Percentiles rank a stretch among this genome's conserved stretches.
Evolutionary conservation across 2,329 filamentous ascomycete species (phyloP).

Genomic region (Fusarium chlamydosporum): DNA sequence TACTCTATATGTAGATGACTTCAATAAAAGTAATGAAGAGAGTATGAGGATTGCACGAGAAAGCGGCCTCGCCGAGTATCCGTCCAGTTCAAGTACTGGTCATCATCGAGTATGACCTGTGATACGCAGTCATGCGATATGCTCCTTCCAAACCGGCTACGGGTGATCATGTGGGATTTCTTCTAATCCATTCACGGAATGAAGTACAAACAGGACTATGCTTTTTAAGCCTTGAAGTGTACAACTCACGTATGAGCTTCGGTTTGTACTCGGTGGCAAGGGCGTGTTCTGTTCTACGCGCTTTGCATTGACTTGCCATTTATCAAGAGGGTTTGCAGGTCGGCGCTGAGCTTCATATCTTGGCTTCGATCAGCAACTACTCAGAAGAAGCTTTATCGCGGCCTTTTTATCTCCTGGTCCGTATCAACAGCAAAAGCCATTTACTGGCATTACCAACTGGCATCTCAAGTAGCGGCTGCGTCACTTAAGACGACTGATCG

Average conservation of each 20-base stretch:
- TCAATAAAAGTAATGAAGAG: too few species aligned
- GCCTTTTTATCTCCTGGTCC: not conserved
- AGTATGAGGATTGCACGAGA: not conserved
- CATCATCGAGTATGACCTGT: slow-evolving; percentile 26
- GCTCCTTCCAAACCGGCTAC: not conserved
- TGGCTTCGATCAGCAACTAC: not conserved
- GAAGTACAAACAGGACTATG: slow-evolving; percentile 19
- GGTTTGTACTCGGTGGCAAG: not conserved
- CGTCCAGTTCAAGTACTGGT: not conserved
- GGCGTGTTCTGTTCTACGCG: not conserved
- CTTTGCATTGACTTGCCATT: not conserved
- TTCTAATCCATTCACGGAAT: slow-evolving; percentile 7
- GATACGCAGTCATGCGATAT: slow-evolving; percentile 3
- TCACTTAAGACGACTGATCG: not conserved
- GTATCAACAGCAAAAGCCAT: not conserved
- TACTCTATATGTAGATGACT: not conserved
- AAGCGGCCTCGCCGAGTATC: not conserved
- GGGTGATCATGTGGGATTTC: slow-evolving; percentile 23
- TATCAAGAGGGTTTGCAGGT: slow-evolving; percentile 7
- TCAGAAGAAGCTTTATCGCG: not conserved
- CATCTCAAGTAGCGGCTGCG: not conserved
- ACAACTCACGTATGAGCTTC: slow-evolving; percentile 8
- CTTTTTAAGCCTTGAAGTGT: slow-evolving; percentile 3
- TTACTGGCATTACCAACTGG: not conserved
- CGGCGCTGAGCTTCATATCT: too few species aligned